phyloP scores from a whole-genome alignment of 805 yeast species.

The Limtongia smithiae region DNA sequence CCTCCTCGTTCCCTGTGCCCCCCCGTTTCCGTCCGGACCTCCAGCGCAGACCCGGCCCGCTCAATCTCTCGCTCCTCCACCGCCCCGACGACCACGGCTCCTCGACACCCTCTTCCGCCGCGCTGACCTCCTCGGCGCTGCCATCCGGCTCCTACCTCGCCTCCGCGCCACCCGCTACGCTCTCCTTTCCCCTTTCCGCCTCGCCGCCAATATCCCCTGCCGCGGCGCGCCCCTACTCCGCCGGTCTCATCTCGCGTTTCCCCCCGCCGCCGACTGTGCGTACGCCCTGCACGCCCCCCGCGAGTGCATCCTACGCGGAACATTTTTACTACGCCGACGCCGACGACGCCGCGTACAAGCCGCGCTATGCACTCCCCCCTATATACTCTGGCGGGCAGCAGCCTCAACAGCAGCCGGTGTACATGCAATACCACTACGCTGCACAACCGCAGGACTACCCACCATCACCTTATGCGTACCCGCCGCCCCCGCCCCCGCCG shows the following conservation, averaged over 20 bases:
- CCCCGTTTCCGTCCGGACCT: slow-evolving; percentile 26
- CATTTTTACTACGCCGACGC: background rate
- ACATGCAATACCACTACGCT: background rate
- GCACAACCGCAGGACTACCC: too few species aligned
- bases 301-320: background rate
- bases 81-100: slow-evolving; percentile 4
- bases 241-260: too few species aligned
- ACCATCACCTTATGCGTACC: too few species aligned
- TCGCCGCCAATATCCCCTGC: slow-evolving; percentile 16
- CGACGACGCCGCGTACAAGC: background rate
- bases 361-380: too few species aligned
- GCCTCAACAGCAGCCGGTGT: background rate
- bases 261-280: slow-evolving; percentile 4
- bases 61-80: slow-evolving; percentile 13
- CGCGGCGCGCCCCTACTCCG: background rate
- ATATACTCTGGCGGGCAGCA: background rate
- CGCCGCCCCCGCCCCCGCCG: slow-evolving; percentile 5
- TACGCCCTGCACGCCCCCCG: slow-evolving; percentile 3
- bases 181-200: slow-evolving; percentile 1
- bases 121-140: too few species aligned
- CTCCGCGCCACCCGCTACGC: too few species aligned
- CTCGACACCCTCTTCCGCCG: background rate
- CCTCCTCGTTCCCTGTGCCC: slow-evolving; percentile 16
- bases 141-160: too few species aligned
- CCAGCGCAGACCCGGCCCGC: slow-evolving; percentile 26